phyloP scores from a whole-genome alignment of 2,329 filamentous ascomycete species.

The Diaporthe destruens region DNA sequence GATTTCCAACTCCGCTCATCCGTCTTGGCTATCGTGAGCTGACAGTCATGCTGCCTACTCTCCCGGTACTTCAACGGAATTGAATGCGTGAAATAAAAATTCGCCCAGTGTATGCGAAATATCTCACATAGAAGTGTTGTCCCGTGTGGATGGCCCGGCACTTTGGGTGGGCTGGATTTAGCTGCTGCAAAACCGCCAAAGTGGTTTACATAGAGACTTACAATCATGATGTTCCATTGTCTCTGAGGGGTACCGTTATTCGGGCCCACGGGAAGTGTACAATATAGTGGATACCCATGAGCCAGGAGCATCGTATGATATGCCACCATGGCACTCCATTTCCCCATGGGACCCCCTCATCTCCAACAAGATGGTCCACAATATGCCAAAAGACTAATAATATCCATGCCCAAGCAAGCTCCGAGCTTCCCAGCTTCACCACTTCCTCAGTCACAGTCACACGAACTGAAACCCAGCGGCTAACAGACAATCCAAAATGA shows the following conservation, averaged over 20 bases:
- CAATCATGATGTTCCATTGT: background rate
- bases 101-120: background rate
- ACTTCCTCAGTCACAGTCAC: background rate
- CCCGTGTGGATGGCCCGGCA: background rate
- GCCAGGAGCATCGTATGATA: background rate
- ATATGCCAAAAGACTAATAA: background rate
- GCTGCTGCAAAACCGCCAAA: background rate
- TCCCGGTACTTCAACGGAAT: background rate
- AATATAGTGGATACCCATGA: background rate
- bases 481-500: conserved; percentile 49
- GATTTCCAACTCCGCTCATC: background rate
- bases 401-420: background rate
- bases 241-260: background rate
- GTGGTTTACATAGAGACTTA: too few relatives aligned
- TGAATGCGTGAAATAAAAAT: background rate
- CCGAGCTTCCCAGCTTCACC: background rate
- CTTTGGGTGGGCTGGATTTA: background rate
- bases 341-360: too few relatives aligned
- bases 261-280: background rate
- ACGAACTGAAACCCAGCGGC: background rate
- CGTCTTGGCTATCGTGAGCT: background rate
- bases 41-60: background rate
- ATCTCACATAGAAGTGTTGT: background rate
- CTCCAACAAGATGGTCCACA: background rate
- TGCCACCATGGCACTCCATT: background rate